Evolutionary conservation across 352 stramenopile species (phyloP).

Genomic region (Pythium brachiatum): DNA sequence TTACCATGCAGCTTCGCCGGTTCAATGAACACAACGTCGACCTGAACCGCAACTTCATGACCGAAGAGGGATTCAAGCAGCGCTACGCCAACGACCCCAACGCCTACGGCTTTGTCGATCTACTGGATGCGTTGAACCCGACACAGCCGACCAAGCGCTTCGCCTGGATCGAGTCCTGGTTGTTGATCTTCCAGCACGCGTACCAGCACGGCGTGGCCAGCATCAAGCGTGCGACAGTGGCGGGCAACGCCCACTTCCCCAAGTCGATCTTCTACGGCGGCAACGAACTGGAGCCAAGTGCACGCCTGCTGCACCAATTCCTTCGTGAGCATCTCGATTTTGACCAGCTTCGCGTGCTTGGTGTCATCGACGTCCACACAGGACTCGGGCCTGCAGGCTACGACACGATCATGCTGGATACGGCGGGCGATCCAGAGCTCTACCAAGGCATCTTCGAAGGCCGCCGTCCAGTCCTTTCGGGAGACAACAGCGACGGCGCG

Average conservation of each 20-base stretch:
- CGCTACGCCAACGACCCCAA: constrained; percentile 66
- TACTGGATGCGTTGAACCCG: constrained; percentile 73
- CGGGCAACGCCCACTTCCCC: constrained; percentile 87
- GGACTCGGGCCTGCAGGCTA: constrained; percentile 72
- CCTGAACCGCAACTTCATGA: constrained; percentile 91
- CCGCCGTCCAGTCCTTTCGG: constrained; percentile 28
- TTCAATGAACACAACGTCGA: constrained; percentile 94
- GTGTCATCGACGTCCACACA: constrained; percentile 93
- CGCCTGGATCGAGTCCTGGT: constrained; percentile 32
- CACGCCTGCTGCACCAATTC: constrained; percentile 56
- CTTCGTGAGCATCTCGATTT: constrained; percentile 52
- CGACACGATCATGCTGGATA: constrained; percentile 46
- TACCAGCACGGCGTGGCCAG: constrained; percentile 35
- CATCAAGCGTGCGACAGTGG: constrained; percentile 83
- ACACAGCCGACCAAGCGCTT: constrained; percentile 33
- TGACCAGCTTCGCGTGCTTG: constrained; percentile 33
- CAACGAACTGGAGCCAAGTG: constrained; percentile 63
- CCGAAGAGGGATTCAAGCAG: constrained; percentile 45
- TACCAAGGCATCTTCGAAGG: constrained; percentile 25
- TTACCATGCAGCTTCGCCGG: constrained; percentile 53
- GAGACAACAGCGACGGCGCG: constrained; percentile 30
- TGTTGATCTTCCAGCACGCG: constrained; percentile 24
- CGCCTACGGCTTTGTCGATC: constrained; percentile 69
- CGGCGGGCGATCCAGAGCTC: neutral
- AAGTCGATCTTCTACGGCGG: constrained; percentile 87